Percentiles rank a stretch among this genome's conserved stretches.
phyloP scores from a whole-genome alignment of 2,329 filamentous ascomycete species.

The Helicocarpus griseus region DNA sequence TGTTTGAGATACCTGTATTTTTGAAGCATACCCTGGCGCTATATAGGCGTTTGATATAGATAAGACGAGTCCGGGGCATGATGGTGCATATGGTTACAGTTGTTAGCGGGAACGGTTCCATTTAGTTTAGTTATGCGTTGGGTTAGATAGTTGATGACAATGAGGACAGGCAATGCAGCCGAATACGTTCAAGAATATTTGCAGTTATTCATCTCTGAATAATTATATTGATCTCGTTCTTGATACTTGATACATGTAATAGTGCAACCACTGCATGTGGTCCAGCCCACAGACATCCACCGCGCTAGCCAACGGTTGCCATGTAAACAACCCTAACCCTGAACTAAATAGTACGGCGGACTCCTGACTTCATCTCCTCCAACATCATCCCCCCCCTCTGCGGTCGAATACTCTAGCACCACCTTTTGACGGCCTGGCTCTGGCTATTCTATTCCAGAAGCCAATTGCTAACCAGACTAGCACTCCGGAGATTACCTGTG shows the following conservation, averaged over 20 bases:
- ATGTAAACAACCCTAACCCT: neutral
- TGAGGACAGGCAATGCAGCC: neutral
- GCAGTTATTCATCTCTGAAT: too few relatives aligned
- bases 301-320: neutral
- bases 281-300: neutral
- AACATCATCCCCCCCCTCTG: neutral
- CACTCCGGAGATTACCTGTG: neutral
- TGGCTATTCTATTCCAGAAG: neutral
- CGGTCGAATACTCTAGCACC: neutral
- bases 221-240: neutral
- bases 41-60: constrained; percentile 1
- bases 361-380: too few relatives aligned
- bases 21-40: neutral
- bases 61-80: neutral
- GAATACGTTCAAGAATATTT: neutral
- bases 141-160: too few relatives aligned
- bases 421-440: neutral
- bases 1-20: neutral
- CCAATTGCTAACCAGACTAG: neutral
- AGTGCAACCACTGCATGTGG: too few relatives aligned
- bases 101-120: neutral
- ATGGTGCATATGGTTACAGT: neutral
- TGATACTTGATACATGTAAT: neutral
- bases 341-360: too few relatives aligned
- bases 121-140: neutral